Evolutionary conservation across 169 alveolate species (phyloP).

Genomic region (Perkinsus olseni): DNA sequence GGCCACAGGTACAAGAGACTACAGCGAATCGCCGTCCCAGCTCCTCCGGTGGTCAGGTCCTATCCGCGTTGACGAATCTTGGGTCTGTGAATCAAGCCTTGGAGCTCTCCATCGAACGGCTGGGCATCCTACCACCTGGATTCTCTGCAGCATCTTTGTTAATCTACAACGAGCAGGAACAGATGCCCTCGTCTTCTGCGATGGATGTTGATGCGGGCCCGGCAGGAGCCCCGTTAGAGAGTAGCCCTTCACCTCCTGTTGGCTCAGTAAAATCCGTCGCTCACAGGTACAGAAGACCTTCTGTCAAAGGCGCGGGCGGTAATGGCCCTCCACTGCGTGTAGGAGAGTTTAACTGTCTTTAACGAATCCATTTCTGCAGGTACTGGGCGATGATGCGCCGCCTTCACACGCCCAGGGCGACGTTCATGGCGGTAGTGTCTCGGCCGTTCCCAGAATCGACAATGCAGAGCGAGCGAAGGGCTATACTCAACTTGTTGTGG

Average conservation of each 20-base stretch:
- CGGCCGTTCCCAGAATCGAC: background rate
- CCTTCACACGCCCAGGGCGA: background rate
- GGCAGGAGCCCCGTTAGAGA: background rate
- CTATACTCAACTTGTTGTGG: background rate
- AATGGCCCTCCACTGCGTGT: background rate
- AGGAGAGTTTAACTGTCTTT: background rate
- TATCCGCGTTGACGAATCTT: background rate
- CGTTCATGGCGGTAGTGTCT: background rate
- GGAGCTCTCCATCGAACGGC: background rate
- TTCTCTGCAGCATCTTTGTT: background rate
- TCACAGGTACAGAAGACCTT: background rate
- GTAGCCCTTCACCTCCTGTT: background rate
- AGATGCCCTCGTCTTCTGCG: background rate
- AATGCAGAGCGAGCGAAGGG: background rate
- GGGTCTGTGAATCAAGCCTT: background rate
- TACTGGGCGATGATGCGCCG: background rate
- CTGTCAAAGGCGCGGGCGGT: background rate
- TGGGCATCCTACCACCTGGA: background rate
- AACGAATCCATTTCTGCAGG: background rate
- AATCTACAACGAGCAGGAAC: background rate
- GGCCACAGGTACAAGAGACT: background rate
- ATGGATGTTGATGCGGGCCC: background rate
- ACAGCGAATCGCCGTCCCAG: too few species aligned
- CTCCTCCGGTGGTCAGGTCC: too few species aligned
- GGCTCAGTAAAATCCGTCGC: background rate